A percentile compares a stretch with the other conserved stretches of the same genome.
phyloP scores from a whole-genome alignment of 345 rosid species.

The Raphanus sativus region DNA sequence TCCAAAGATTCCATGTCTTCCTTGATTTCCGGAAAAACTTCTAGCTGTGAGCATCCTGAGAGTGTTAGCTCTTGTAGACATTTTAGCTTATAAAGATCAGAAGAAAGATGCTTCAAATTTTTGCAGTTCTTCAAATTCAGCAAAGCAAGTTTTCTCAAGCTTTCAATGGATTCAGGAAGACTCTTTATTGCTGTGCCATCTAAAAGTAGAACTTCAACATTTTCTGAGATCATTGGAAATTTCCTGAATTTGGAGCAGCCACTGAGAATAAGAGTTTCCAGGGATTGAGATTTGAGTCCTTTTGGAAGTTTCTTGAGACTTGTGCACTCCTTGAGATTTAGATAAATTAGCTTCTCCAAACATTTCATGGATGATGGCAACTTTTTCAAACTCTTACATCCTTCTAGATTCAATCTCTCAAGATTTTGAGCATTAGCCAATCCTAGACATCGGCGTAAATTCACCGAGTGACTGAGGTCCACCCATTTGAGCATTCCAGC shows the following conservation, averaged over 20 bases:
- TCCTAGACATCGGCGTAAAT: conserved; percentile 25
- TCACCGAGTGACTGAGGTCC: conserved; percentile 23
- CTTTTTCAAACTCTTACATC: conserved; percentile 35
- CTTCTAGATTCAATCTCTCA: conserved; percentile 30
- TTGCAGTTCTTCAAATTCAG: conserved; percentile 32
- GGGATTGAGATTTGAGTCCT: not conserved
- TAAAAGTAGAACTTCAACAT: conserved; percentile 30
- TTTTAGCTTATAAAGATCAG: conserved; percentile 27
- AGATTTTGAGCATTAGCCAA: conserved; percentile 35
- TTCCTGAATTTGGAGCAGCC: conserved; percentile 35
- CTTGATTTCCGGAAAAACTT: conserved; percentile 31
- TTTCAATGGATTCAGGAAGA: conserved; percentile 32
- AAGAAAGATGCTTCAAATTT: conserved; percentile 31
- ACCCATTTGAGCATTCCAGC: conserved; percentile 35
- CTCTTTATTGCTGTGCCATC: conserved; percentile 35
- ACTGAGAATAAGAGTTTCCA: conserved; percentile 35
- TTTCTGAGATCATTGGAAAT: conserved; percentile 30
- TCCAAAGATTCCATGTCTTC: conserved; percentile 38
- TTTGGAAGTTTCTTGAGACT: conserved; percentile 31
- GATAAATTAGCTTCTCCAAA: conserved; percentile 30
- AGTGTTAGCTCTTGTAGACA: conserved; percentile 30
- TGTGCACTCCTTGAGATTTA: conserved; percentile 33
- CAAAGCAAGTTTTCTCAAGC: conserved; percentile 12
- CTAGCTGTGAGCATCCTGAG: conserved; percentile 34
- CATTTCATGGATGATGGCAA: conserved; percentile 24